Base-by-base conservation (phyloP, 1,284 basidiomycete genomes). In the Ceratorhiza oryzae-sativae region DNA sequence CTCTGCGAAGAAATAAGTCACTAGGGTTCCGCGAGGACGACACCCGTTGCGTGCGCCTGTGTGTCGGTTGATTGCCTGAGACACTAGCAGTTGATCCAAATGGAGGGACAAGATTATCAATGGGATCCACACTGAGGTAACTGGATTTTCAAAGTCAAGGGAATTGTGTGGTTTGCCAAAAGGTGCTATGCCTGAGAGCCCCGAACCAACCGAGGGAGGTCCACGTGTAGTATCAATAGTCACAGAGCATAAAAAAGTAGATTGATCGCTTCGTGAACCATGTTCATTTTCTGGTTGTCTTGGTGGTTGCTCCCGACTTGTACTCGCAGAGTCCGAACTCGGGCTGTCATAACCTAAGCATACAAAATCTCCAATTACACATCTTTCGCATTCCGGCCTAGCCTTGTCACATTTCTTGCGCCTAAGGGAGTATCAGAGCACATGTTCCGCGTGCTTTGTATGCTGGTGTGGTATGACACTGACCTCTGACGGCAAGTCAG, bases 391-490 rank as follows among this genome's bases (percentile, higher is more conserved):
- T 27, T 13, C 23, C 6, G 67, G 67, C 12, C 42, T 36, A 34
- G 23, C 27, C 18, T 58, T 70, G 30, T 70, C 67, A 13, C 67
- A 70, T 46, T 70, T 70, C 18, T 59, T 58, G 10, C 55, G 20
- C 18, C 67, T 70, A 20, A 5, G 15, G n/a, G n/a, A 12, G 41
- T 10, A 20, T 20, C 20, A 25, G 20, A 53, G 25, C 15, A 20
- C 10, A 13, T 3, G 25, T 53, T 25, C 23, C 5, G 25, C 8
- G 27, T n/a, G 36, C 36, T 13, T 39, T 39, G 36, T 13, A 30
- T 30, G 49, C 30, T 2, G 5, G 36, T 6, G 13, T 39, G 13
- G 13, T 25, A 8, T 9, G 18, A 10, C 27, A 30, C 32, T 59
- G 20, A 59, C 58, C 58, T 39, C 3, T 20, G 58, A 9, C 36